A percentile compares a stretch with the other conserved stretches of the same genome.
Conservation (phyloP, 208 protist species). For the Trypanosomatidae sp. region DNA sequence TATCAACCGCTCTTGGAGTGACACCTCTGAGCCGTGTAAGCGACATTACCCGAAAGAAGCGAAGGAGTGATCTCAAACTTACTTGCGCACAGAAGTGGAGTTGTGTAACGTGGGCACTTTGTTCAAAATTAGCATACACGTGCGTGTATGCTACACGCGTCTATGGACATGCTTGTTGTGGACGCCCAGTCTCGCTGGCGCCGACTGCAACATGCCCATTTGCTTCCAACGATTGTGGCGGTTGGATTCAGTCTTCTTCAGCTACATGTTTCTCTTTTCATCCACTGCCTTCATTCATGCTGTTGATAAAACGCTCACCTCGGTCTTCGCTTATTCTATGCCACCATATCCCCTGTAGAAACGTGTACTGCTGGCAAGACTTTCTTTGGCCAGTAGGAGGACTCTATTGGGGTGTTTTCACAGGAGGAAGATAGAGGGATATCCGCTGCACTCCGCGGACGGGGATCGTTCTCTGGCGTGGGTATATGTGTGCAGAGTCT, state of each 20-base stretch:
- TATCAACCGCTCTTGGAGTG: background rate
- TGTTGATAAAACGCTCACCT: background rate
- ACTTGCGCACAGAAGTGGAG: background rate
- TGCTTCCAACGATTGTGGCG: background rate
- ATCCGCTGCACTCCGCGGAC: background rate
- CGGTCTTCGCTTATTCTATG: background rate
- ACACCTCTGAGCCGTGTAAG: background rate
- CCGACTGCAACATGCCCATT: background rate
- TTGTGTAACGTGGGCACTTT: background rate
- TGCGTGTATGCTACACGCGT: no score
- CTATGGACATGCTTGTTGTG: background rate
- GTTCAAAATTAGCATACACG: background rate
- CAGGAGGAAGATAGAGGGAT: background rate
- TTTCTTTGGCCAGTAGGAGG: background rate
- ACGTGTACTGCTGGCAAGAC: background rate
- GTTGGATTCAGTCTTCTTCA: background rate
- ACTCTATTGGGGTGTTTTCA: background rate
- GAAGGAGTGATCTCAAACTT: background rate
- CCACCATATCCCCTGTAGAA: background rate
- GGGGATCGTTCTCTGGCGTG: background rate
- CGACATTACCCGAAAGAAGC: background rate
- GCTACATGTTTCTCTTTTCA: background rate
- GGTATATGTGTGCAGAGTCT: background rate
- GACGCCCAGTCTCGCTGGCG: background rate
- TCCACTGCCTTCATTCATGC: background rate